Evolutionary conservation across 768 basidiomycete species (phyloP).

Genomic region (Lentinula lateritia): DNA sequence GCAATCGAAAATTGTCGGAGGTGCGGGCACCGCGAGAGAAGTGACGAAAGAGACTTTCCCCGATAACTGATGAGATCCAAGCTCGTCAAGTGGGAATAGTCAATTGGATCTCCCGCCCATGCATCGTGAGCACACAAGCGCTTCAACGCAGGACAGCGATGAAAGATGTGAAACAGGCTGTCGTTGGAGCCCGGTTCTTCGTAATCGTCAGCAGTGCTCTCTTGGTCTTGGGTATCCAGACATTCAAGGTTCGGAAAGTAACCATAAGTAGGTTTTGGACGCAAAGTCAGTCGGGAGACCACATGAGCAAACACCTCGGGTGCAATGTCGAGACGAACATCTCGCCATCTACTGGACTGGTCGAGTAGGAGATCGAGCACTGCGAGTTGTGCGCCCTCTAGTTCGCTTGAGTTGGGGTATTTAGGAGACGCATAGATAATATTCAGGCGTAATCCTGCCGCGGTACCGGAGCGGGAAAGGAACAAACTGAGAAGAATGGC

Average conservation of each 20-base stretch:
- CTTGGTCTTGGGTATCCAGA: background rate
- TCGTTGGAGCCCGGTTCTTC: background rate
- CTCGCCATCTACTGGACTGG: background rate
- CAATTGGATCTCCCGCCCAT: background rate
- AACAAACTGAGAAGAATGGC: background rate
- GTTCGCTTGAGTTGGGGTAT: background rate
- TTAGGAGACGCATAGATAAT: background rate
- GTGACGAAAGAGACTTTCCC: background rate
- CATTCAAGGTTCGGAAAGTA: constrained; percentile 1
- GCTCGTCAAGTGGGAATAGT: background rate
- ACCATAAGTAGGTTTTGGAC: background rate
- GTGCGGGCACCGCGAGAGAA: background rate
- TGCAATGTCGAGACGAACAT: background rate
- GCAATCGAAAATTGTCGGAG: background rate
- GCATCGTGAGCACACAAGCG: background rate
- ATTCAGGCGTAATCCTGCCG: background rate
- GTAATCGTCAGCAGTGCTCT: background rate
- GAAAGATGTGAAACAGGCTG: background rate
- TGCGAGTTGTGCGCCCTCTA: background rate
- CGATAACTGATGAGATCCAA: background rate
- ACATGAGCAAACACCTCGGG: background rate
- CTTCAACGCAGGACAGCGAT: background rate
- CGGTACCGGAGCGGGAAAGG: background rate
- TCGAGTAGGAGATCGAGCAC: background rate
- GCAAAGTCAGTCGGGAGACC: background rate